These are phyloP conservation scores for Oryza meridionalis DNA, from an alignment of 176 grass and related monocot genomes.

Conservation along the genomic window DNA sequence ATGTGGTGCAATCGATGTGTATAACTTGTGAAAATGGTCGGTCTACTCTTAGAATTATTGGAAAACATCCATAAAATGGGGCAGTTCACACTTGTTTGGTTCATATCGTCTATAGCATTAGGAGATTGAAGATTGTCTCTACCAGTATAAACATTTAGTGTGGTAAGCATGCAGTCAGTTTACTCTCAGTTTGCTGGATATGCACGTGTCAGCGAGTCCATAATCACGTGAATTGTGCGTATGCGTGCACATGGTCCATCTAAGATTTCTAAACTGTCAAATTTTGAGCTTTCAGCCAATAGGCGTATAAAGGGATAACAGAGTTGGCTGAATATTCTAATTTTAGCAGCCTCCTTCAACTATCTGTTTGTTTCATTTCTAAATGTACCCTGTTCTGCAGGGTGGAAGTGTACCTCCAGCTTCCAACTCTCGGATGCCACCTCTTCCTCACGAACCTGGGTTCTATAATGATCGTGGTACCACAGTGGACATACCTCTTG, in stretches of 20 bases:
- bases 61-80: not conserved
- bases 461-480: slow-evolving; percentile 83
- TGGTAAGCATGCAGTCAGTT: not conserved
- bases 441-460: slow-evolving; percentile 87
- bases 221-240: not conserved
- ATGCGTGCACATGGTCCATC: not conserved
- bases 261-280: not conserved
- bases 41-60: not conserved
- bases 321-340: not conserved
- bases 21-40: not conserved
- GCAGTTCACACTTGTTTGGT: not conserved
- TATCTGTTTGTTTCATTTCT: slow-evolving; percentile 9
- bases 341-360: not conserved
- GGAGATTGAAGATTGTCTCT: not conserved
- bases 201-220: not conserved
- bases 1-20: not conserved
- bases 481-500: slow-evolving; percentile 89
- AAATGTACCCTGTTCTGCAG: slow-evolving; percentile 28
- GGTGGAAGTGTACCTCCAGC: slow-evolving; percentile 72
- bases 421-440: slow-evolving; percentile 83
- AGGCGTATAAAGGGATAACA: not conserved
- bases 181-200: not conserved
- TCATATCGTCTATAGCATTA: not conserved
- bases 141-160: not conserved
- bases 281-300: not conserved